Evolutionary conservation across 805 yeast genomes (phyloP), one percentile per base, ranked within the genome.

Genomic region (Debaryomyces prosopidis): DNA sequence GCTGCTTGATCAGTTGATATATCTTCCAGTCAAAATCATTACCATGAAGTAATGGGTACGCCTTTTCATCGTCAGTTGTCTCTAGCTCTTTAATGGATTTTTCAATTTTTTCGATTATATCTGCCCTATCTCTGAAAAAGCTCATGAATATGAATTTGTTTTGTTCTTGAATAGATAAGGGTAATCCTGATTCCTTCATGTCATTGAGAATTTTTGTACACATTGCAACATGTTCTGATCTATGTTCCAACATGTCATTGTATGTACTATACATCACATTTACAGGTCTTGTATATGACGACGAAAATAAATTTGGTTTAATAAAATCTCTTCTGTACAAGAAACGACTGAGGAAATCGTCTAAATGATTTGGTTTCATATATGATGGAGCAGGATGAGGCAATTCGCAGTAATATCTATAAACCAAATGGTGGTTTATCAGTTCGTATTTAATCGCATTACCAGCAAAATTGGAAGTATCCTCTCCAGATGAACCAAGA

Each of bases 91-190:
- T 16, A 26, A 36, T n/a, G 9, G 47, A 37, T 3, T 26, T 17
- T 10, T 42, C 40, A 34, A 63, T 46, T 12, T 47, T 48, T 1
- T 50, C 40, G 6, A 56, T 16, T 2, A 71, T 55, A 6, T 53
- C 59, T 0, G 48, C 49, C 17, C 57, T 46, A 42, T 72, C 77
- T 18, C 54, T 57, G 52, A 56, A 72, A 45, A 68, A 70, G 3
- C 58, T 54, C 43, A 59, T 52, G 42, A 57, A 62, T 5, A 70
- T 39, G 44, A 69, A 43, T 33, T 51, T 44, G 26, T 57, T 60
- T 43, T 61, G 70, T 50, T 71, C 75, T 17, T 43, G 45, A 3
- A 54, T 42, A 1, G 70, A 58, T 6, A 69, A 43, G 8, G 70
- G 69, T 15, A 69, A 45, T 1, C 50, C 54, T 3, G 58, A 51